Conservation (phyloP, 768 basidiomycete genomes). For the Coprinopsis strossmayeri region DNA sequence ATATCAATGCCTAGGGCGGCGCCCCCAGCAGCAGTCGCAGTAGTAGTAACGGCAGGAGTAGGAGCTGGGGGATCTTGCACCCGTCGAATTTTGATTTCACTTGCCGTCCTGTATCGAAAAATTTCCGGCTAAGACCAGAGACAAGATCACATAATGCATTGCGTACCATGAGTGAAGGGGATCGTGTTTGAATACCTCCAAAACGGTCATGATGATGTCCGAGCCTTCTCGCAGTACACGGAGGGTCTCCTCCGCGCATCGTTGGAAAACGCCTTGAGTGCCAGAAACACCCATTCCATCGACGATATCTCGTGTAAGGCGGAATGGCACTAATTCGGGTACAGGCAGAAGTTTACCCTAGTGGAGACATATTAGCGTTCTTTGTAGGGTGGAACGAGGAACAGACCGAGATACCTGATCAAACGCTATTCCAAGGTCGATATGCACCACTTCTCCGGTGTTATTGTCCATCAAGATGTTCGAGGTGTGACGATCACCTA, state of each 20-base stretch:
- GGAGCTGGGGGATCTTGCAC: conserved; percentile 51
- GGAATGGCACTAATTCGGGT: conserved; percentile 91
- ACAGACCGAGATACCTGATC: conserved; percentile 58
- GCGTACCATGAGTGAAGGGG: conserved; percentile 87
- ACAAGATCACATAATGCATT: neutral
- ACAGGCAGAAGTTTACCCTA: conserved; percentile 76
- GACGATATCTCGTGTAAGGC: conserved; percentile 88
- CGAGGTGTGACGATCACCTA: conserved; percentile 88
- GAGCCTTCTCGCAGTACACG: conserved; percentile 83
- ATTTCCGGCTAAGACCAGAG: neutral
- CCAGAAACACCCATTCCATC: conserved; percentile 92
- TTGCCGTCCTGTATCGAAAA: conserved; percentile 56
- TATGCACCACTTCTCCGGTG: conserved; percentile 88
- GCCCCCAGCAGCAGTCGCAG: too few relatives aligned
- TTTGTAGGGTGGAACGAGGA: too few relatives aligned
- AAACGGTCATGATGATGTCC: conserved; percentile 85
- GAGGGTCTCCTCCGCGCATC: conserved; percentile 92
- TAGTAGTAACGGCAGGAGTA: too few relatives aligned
- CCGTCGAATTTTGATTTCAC: conserved; percentile 64
- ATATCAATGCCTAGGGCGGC: conserved; percentile 56
- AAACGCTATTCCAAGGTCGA: conserved; percentile 95
- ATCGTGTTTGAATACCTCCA: conserved; percentile 96
- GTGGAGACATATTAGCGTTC: neutral
- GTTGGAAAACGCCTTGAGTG: conserved; percentile 89
- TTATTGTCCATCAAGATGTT: conserved; percentile 86